Evolutionary conservation across 257 asterid genomes (phyloP), one percentile per base, ranked within the genome.

Genomic region (Echium plantagineum): DNA sequence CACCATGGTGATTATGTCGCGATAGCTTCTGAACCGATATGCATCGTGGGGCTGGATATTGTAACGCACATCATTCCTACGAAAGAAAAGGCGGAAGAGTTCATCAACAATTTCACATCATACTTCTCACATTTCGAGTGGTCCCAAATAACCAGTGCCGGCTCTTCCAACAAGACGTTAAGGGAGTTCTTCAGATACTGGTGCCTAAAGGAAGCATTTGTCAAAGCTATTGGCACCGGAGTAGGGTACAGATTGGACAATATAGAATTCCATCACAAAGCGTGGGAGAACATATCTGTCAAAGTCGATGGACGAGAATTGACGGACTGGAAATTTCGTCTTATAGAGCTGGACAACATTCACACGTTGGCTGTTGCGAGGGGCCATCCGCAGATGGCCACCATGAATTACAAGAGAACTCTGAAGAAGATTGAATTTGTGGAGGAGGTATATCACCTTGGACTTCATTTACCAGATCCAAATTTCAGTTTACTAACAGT

Each of bases 1-100:
- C 96, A 91, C 76, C 94, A 88, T 53, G 98, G 95, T 62, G 87
- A 91, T 71, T 88, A 80, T 66, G 98, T 88, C 35, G 95, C 82
- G 21, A 84, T 91, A 75, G 96, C 98, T 73, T 91, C 94, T 57
- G 98, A 91, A 75, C 96, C 96, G 49, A 26, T 88, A 60, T 91
- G 90, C 72, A 81, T 88, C 28, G 94, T 85, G 69, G 98, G 98
- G 21, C 68, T 88, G 83, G 96, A 91, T 72, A 75, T 91, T 12
- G 94, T 75, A 61, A 69, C 88, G 73, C 73, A 66, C 69, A 72
- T 80, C 21, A 16, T 77, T 70, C 96, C 94, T 21, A 67, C 59
- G 72, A 88, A 85, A 58, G 95, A 88, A 66, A 68, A 94, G 16
- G 86, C 84, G 15, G 55, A 69, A 1, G 69, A 78, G 48, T 91